Conservation (phyloP, 1,284 basidiomycete species). For the Irpex sp. region DNA sequence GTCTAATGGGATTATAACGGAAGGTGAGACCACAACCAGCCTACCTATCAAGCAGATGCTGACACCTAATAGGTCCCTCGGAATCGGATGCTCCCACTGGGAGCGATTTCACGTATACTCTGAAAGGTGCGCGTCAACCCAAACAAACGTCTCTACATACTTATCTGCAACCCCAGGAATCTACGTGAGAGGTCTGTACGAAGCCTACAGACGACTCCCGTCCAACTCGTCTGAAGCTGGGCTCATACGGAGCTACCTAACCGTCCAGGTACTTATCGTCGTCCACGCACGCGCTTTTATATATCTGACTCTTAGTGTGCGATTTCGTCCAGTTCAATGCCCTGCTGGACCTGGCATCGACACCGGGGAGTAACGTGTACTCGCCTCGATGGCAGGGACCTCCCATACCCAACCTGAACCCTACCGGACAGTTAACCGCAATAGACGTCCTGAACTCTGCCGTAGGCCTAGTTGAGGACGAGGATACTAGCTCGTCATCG, state of each 20-base stretch:
- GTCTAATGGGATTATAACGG: neutral
- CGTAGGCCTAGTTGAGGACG: neutral
- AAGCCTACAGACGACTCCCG: neutral
- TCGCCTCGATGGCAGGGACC: neutral
- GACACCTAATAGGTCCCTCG: too few species aligned
- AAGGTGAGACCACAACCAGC: too few species aligned
- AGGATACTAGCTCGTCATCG: too few species aligned
- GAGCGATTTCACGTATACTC: too few species aligned
- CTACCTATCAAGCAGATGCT: too few species aligned
- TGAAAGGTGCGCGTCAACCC: too few species aligned
- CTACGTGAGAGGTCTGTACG: neutral
- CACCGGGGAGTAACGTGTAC: too few species aligned
- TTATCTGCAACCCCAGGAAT: neutral
- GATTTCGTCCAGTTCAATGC: neutral
- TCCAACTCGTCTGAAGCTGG: neutral
- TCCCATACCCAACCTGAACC: neutral
- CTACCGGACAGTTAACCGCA: neutral
- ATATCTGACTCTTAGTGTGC: too few species aligned
- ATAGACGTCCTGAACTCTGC: neutral
- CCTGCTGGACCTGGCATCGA: neutral
- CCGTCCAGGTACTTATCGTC: neutral
- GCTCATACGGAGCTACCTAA: neutral
- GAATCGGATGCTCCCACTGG: too few species aligned
- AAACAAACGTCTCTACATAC: neutral
- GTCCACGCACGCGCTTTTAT: neutral